Evolutionary conservation across 371 early-diverging fungal genomes (phyloP).

Genomic region (Phascolomyces articulosus): DNA sequence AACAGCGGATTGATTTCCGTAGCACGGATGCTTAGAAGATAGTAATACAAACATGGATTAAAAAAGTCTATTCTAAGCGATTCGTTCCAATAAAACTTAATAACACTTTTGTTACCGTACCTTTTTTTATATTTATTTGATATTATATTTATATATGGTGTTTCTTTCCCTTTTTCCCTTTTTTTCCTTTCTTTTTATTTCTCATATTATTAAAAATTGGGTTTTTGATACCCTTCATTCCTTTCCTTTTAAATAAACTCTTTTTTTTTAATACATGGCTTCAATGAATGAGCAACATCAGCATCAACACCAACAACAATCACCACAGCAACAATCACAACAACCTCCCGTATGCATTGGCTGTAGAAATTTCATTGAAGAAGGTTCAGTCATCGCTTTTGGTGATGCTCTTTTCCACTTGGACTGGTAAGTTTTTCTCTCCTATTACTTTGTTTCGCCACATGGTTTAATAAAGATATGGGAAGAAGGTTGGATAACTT

Average conservation of each 20-base stretch:
- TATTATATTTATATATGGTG: neutral
- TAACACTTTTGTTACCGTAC: neutral
- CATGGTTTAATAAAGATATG: too few species aligned
- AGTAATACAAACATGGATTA: slow-evolving; percentile 8
- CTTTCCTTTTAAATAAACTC: slow-evolving; percentile 1
- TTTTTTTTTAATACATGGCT: neutral
- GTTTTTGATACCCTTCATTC: too few species aligned
- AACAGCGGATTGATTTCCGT: slow-evolving; percentile 7
- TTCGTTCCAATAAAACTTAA: too few species aligned
- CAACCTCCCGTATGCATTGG: slow-evolving; percentile 63
- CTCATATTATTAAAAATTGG: too few species aligned
- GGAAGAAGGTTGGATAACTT: too few species aligned
- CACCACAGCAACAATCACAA: too few species aligned
- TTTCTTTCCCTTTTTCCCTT: neutral
- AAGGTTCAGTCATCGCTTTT: slow-evolving; percentile 81
- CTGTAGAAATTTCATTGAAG: slow-evolving; percentile 71
- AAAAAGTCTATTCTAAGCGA: neutral
- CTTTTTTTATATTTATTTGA: neutral
- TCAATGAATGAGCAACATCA: neutral
- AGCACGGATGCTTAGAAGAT: slow-evolving; percentile 1
- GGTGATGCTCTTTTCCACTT: slow-evolving; percentile 83
- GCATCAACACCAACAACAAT: too few species aligned
- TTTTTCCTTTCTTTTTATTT: neutral
- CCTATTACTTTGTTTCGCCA: neutral
- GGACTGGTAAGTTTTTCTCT: slow-evolving; percentile 59